phyloP scores from a whole-genome alignment of 148 eudicot genomes.

The Camellia japonica region DNA sequence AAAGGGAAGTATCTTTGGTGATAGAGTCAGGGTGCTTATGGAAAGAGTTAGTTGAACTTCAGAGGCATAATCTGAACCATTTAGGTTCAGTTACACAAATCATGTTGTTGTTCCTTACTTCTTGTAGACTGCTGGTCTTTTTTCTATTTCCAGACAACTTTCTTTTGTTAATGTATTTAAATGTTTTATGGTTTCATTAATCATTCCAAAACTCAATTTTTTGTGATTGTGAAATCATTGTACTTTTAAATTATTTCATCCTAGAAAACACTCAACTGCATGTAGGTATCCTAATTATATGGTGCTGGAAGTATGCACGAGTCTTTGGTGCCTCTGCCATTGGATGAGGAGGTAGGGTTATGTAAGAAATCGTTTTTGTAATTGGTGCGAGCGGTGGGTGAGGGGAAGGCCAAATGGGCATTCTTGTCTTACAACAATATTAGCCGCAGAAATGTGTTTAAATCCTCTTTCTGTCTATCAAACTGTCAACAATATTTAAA shows the following conservation, averaged over 20 bases:
- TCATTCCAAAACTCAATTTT: neutral
- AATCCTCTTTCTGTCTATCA: neutral
- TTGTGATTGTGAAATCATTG: neutral
- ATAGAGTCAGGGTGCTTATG: neutral
- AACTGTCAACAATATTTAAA: neutral
- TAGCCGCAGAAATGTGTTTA: neutral
- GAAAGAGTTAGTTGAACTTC: neutral
- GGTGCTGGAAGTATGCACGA: too few relatives aligned
- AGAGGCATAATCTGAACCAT: neutral
- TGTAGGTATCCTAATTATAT: too few relatives aligned
- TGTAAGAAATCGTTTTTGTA: neutral
- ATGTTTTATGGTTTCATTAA: neutral
- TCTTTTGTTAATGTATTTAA: neutral
- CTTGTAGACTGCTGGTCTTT: neutral
- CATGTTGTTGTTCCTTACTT: neutral
- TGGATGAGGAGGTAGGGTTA: neutral
- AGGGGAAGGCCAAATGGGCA: too few relatives aligned
- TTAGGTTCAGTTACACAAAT: neutral
- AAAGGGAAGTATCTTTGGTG: neutral
- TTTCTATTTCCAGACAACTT: neutral
- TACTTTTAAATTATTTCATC: neutral
- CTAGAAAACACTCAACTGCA: neutral
- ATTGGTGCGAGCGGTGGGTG: neutral
- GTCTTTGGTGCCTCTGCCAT: too few relatives aligned
- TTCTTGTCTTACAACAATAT: too few relatives aligned